phyloP scores from a whole-genome alignment of 257 asterid species.

The Petunia secreta region DNA sequence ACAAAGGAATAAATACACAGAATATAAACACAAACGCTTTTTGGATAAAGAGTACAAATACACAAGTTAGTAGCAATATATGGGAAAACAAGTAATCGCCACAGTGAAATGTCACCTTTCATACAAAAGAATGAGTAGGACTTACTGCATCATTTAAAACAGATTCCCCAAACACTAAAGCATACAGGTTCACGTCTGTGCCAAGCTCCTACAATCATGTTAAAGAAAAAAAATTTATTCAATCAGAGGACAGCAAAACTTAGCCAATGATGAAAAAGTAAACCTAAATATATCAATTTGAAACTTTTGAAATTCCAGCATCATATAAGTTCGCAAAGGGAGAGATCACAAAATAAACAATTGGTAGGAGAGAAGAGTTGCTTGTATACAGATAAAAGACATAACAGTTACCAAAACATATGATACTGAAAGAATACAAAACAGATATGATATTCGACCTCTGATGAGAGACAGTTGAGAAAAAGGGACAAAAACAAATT shows the following conservation, averaged over 20 bases:
- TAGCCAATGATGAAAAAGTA: slow-evolving; percentile 15
- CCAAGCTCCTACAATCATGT: slow-evolving; percentile 79
- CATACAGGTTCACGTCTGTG: slow-evolving; percentile 89
- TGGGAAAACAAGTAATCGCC: slow-evolving; percentile 21
- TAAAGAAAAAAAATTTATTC: neutral
- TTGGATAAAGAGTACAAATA: slow-evolving; percentile 4
- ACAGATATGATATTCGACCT: slow-evolving; percentile 15
- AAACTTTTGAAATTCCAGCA: slow-evolving; percentile 18
- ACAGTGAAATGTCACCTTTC: slow-evolving; percentile 23
- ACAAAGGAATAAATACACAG: slow-evolving; percentile 38
- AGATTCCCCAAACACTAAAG: slow-evolving; percentile 98
- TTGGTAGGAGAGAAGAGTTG: neutral
- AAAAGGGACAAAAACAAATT: neutral
- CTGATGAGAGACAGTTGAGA: neutral
- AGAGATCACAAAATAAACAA: neutral
- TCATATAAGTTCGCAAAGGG: slow-evolving; percentile 1
- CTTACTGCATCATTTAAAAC: slow-evolving; percentile 98
- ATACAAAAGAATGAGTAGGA: slow-evolving; percentile 33
- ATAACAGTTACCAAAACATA: neutral
- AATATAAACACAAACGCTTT: neutral
- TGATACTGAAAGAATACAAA: neutral
- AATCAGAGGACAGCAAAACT: neutral
- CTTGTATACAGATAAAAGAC: neutral
- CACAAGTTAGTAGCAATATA: slow-evolving; percentile 24
- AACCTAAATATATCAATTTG: slow-evolving; percentile 2